phyloP scores from a whole-genome alignment of 1,139 yeast species.

The Hyphopichia buzzinii region DNA sequence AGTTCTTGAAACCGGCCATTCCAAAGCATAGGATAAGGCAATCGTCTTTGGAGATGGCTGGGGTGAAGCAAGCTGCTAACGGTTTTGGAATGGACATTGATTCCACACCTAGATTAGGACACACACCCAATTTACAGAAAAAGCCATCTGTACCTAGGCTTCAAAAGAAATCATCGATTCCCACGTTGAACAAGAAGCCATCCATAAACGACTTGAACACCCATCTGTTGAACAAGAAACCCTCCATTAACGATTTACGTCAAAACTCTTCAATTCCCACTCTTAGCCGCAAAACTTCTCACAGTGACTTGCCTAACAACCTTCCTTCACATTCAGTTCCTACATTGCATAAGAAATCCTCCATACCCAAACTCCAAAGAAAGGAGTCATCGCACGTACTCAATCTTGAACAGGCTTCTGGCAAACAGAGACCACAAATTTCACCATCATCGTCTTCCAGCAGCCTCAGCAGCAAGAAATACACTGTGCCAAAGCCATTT shows the following conservation, averaged over 20 bases:
- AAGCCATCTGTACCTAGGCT: conserved; percentile 15
- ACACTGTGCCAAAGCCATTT: conserved; percentile 22
- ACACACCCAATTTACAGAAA: conserved; percentile 13
- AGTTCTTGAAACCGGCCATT: conserved; percentile 25
- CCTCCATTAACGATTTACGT: conserved; percentile 12
- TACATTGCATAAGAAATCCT: conserved; percentile 12
- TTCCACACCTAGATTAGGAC: conserved; percentile 12
- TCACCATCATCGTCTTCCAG: conserved; percentile 5
- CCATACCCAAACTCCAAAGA: conserved; percentile 7
- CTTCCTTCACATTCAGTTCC: conserved; percentile 10
- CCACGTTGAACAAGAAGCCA: conserved; percentile 14
- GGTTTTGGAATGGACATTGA: conserved; percentile 2
- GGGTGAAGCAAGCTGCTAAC: conserved; percentile 18
- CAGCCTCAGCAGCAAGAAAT: conserved; percentile 7
- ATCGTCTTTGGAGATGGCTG: conserved; percentile 36
- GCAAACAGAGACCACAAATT: background rate
- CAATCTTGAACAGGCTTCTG: background rate
- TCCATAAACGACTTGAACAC: conserved; percentile 10
- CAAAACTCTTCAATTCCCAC: conserved; percentile 15
- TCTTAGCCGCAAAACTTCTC: conserved; percentile 14
- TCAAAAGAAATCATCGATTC: conserved; percentile 14
- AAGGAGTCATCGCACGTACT: conserved; percentile 1
- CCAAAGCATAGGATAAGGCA: conserved; percentile 26
- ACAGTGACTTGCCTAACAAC: conserved; percentile 3
- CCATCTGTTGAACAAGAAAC: conserved; percentile 13